These are phyloP conservation scores for Colletotrichum lini DNA, from an alignment of 2,329 filamentous ascomycete species.

Conservation along the genomic window DNA sequence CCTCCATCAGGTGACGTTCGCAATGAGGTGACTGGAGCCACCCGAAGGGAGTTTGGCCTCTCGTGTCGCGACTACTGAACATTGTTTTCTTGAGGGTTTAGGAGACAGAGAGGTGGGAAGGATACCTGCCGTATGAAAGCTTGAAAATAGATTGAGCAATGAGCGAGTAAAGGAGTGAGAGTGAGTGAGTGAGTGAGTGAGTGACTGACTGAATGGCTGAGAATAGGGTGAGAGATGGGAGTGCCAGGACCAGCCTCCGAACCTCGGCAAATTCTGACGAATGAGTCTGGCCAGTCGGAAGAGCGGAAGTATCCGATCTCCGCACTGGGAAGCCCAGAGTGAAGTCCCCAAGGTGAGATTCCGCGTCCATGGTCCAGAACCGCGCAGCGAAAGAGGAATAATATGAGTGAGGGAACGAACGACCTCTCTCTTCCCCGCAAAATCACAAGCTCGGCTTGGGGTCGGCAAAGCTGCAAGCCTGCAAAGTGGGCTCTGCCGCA, in stretches of 20 bases:
- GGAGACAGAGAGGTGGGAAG: background rate
- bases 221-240: background rate
- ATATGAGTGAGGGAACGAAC: background rate
- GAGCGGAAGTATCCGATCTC: constrained; percentile 33
- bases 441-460: constrained; percentile 71
- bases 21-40: background rate
- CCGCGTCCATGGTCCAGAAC: too few relatives aligned
- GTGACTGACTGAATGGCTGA: background rate
- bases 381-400: too few relatives aligned
- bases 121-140: too few relatives aligned
- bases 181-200: background rate
- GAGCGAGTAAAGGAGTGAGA: background rate
- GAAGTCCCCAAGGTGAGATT: too few relatives aligned
- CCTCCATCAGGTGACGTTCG: constrained; percentile 20
- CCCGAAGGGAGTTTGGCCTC: background rate
- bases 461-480: constrained; percentile 59
- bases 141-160: background rate
- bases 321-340: constrained; percentile 5
- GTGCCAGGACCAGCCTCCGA: constrained; percentile 35
- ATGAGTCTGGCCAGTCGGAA: constrained; percentile 29
- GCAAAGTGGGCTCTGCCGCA: constrained; percentile 8
- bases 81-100: too few relatives aligned
- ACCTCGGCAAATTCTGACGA: constrained; percentile 42
- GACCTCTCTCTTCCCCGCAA: constrained; percentile 63
- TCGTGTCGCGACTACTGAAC: too few relatives aligned